phyloP scores from a whole-genome alignment of 176 grass and related monocot species.

The Poa pratensis region DNA sequence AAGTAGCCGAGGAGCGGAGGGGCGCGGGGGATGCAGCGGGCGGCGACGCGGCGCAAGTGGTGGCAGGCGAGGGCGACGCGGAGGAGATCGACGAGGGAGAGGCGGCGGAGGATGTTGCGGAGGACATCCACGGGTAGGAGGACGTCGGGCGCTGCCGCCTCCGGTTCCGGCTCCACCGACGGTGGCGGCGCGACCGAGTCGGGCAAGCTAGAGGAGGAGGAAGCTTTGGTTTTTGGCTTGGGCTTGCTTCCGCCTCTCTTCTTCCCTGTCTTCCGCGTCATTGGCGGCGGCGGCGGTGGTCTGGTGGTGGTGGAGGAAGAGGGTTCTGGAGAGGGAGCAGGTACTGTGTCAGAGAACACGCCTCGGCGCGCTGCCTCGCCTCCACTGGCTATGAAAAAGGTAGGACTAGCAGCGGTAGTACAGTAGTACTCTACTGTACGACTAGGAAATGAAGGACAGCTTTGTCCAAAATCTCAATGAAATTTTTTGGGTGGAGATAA shows the following conservation, averaged over 20 bases:
- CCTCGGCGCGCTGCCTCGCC: no score
- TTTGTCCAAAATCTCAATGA: no score
- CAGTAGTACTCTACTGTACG: no score
- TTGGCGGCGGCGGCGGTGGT: slow-evolving; percentile 4
- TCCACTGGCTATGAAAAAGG: no score
- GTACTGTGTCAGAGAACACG: background rate
- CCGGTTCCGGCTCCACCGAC: background rate
- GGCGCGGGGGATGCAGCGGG: background rate
- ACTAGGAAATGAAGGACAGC: no score
- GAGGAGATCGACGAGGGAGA: slow-evolving; percentile 13
- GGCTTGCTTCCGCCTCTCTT: slow-evolving; percentile 4
- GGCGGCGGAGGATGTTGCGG: background rate
- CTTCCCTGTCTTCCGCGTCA: slow-evolving; percentile 10
- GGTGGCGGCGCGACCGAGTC: background rate
- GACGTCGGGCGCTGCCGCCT: background rate
- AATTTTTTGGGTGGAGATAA: no score
- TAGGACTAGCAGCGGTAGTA: no score
- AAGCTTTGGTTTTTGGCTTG: background rate
- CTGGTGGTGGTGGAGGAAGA: background rate
- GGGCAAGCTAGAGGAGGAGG: background rate
- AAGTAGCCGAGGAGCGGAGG: background rate
- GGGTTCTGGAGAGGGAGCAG: slow-evolving; percentile 12
- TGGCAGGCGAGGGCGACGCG: slow-evolving; percentile 14
- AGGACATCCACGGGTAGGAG: background rate
- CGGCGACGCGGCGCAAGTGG: background rate